Percentiles rank a stretch among this genome's conserved stretches.
Conservation (phyloP, 306 rosid species). For the Geum urbanum region DNA sequence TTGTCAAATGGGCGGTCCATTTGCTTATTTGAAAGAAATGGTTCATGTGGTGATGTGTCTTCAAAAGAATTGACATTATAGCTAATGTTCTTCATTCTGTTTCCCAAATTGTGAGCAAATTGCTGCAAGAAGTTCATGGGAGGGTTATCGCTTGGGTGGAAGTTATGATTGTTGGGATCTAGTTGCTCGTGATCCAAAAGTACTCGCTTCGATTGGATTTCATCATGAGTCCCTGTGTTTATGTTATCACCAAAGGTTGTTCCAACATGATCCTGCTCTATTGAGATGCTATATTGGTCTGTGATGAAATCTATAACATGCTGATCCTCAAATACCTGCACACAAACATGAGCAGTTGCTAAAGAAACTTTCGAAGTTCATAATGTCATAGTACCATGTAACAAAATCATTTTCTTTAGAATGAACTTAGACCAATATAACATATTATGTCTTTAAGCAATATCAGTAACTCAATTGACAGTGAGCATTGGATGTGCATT, state of each 20-base stretch:
- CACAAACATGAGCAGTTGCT: background rate
- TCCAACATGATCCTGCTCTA: slow-evolving; percentile 30
- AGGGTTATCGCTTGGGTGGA: slow-evolving; percentile 32
- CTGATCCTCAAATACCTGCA: slow-evolving; percentile 66
- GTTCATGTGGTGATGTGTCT: slow-evolving; percentile 43
- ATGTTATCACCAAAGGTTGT: background rate
- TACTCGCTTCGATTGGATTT: slow-evolving; percentile 37
- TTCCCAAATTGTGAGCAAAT: slow-evolving; percentile 36
- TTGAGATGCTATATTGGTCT: slow-evolving; percentile 39
- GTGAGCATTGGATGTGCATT: background rate
- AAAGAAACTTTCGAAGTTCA: background rate
- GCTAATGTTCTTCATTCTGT: slow-evolving; percentile 28
- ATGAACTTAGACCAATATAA: too few species aligned
- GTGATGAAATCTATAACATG: slow-evolving; percentile 54
- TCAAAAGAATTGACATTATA: slow-evolving; percentile 16
- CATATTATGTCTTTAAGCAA: background rate
- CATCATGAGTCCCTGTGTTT: slow-evolving; percentile 24
- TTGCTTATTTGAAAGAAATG: slow-evolving; percentile 46
- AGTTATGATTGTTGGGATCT: slow-evolving; percentile 24
- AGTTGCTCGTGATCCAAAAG: slow-evolving; percentile 37
- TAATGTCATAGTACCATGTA: background rate
- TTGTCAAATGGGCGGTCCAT: slow-evolving; percentile 19
- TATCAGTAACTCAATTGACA: background rate
- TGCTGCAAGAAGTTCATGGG: slow-evolving; percentile 59
- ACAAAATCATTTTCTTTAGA: background rate